Base-by-base conservation (phyloP, 1,284 basidiomycete genomes). In the Pascua guehoae region DNA sequence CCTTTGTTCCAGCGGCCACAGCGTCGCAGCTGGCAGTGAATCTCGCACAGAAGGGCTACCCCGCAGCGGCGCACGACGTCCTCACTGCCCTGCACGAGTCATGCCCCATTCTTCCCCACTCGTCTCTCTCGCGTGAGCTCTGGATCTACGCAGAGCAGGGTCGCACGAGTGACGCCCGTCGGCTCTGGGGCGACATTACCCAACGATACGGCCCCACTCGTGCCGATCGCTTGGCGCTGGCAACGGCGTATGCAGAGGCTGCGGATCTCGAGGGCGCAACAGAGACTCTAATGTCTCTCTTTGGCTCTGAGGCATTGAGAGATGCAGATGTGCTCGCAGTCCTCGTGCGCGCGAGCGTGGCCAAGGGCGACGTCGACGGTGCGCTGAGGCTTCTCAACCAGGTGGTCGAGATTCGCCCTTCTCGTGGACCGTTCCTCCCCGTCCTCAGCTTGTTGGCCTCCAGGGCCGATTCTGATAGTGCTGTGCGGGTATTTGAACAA, bases 361-460 rank as follows among this genome's bases (percentile, higher is more conserved):
- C 59, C 8, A 55, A 58, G 0, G 60, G 60, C 37, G 61, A 67
- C 37, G 41, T 53, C 10, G 54, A 61, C 7, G 39, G 38, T 5
- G 63, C 67, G 4, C 49, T 59, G 36, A 40, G 43, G 8, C 54
- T 59, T 17, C 53, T 70, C 44, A 18, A 54, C 12, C 47, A 47
- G 4, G 58, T 66, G 9, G 60, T 47, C 11, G 36, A 41, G 2
- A 40, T 63, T 14, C 24, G 41, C 15, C 66, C 64, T 5, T 50
- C 51, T 0, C 11, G 63, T 1, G 47, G 48, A 37, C 55, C 62
- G 8, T 69, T 57, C 71, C 85, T 83, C 61, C 80, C 81, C 58
- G 77, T 91, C 50, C 77, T 92, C 24, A 79, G 83, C 53, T 79
- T 80, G 42, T 85, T 88, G 65, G 83, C 86, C 12, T 70, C 76